Conservation (phyloP, 2,329 filamentous ascomycete genomes). For the Penicillium sp. region DNA sequence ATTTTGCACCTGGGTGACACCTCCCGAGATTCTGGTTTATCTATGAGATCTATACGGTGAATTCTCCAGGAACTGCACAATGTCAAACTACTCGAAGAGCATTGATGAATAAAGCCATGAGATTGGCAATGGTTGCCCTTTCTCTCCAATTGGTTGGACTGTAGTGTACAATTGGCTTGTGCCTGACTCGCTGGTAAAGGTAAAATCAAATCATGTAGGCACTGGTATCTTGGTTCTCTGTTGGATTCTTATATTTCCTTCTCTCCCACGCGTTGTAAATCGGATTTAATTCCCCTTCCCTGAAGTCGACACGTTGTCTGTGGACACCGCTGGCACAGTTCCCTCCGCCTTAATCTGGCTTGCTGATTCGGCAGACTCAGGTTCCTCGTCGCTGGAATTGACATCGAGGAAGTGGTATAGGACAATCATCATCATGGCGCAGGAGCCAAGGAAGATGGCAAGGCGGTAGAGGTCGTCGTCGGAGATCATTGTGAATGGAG, state of each 20-base stretch:
- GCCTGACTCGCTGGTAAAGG: constrained; percentile 1
- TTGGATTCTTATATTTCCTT: neutral
- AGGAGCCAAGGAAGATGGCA: constrained; percentile 87
- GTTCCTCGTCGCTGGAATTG: constrained; percentile 66
- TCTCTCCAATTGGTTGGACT: neutral
- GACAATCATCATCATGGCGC: constrained; percentile 88
- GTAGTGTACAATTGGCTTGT: constrained; percentile 8
- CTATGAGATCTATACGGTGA: neutral
- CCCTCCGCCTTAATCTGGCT: constrained; percentile 13
- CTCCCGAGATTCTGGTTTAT: neutral
- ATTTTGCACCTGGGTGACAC: neutral
- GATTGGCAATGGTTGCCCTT: neutral
- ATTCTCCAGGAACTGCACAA: neutral
- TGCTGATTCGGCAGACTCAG: constrained; percentile 5
- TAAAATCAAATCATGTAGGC: constrained; percentile 11
- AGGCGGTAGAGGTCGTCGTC: constrained; percentile 88
- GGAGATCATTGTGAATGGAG: constrained; percentile 74
- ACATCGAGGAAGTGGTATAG: constrained; percentile 95
- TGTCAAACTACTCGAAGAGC: neutral
- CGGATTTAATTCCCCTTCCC: constrained; percentile 4
- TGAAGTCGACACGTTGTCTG: constrained; percentile 9
- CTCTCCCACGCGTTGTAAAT: neutral
- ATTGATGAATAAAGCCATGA: constrained; percentile 1
- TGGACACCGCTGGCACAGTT: neutral
- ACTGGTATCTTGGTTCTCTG: constrained; percentile 8